Evolutionary conservation across 345 rosid genomes (phyloP), one percentile per base, ranked within the genome.

Genomic region (Litchi chinensis): DNA sequence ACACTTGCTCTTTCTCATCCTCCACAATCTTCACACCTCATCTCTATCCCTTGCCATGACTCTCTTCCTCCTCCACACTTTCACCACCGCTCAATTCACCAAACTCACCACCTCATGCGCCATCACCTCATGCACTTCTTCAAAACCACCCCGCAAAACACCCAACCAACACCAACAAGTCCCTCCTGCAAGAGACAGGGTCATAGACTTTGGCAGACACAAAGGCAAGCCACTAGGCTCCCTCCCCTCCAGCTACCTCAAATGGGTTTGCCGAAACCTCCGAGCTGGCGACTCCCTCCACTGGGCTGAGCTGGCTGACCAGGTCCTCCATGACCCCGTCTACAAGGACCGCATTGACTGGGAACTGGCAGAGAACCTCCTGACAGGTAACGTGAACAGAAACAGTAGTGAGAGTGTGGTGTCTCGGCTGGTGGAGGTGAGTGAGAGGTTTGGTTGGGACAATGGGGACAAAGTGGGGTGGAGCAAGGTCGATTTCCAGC

Each of bases 371-470:
- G 93, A 90, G 67, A 82, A 66, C 0, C 72, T 93, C 44, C 75
- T 95, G 66, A 85, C 76, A 1, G 96, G 96, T 16, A 81, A 81
- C 68, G 76, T 44, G 43, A 82, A 73, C 19, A 83, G 74, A 48
- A 70, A 60, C 68, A 52, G 81, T 76, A 44, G n/a, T 16, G 73
- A 21, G 28, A 79, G 72, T 57, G 89, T 90, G 28, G 93, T 87
- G 64, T 79, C 92, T 1, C 81, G 78, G 79, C 75, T 95, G 92
- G 69, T 85, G 79, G 98, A 91, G 78, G 80, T 92, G n/a, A 92
- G 92, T 70, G 90, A 89, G 78, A 88, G 92, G 71, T 95, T 93
- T 65, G 94, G 98, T 74, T 95, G 98, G 97, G 94, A 95, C 76
- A 87, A 88, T 44, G 90, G 88, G 21, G 94, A 93, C 76, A 88